A percentile compares a stretch with the other conserved stretches of the same genome.
Conservation (phyloP, 148 eudicot species). For the Cornus suecica region DNA sequence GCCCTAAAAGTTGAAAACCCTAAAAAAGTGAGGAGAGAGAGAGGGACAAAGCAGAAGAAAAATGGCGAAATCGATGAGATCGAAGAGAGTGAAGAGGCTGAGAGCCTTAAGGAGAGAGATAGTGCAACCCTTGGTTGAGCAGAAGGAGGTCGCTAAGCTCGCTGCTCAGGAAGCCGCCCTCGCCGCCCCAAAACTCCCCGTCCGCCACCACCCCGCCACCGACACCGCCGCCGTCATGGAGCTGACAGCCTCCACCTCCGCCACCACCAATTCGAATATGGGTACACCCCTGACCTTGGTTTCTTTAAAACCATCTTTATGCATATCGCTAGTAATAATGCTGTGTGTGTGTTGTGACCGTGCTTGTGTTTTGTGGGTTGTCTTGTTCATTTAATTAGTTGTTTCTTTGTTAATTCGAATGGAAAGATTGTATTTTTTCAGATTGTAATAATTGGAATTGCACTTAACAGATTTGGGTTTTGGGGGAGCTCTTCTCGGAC, state of each 20-base stretch:
- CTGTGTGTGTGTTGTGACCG: background rate
- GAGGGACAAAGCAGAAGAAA: background rate
- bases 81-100: conserved; percentile 83
- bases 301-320: background rate
- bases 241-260: conserved; percentile 4
- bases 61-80: conserved; percentile 94
- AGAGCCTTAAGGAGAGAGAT: conserved; percentile 80
- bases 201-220: conserved; percentile 22
- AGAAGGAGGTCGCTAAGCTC: conserved; percentile 73
- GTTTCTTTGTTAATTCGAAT: background rate
- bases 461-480: background rate
- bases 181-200: conserved; percentile 80
- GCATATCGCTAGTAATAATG: no score
- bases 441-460: no score
- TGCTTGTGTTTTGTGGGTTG: background rate
- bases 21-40: no score
- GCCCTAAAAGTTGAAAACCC: no score
- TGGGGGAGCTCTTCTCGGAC: background rate
- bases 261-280: conserved; percentile 23
- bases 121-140: conserved; percentile 54
- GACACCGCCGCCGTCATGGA: conserved; percentile 12
- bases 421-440: background rate
- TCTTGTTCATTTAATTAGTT: background rate
- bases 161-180: conserved; percentile 87
- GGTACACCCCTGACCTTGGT: conserved; percentile 24